Base-by-base conservation (phyloP, 371 early-diverging fungal genomes). In the Batkoa obscura region DNA sequence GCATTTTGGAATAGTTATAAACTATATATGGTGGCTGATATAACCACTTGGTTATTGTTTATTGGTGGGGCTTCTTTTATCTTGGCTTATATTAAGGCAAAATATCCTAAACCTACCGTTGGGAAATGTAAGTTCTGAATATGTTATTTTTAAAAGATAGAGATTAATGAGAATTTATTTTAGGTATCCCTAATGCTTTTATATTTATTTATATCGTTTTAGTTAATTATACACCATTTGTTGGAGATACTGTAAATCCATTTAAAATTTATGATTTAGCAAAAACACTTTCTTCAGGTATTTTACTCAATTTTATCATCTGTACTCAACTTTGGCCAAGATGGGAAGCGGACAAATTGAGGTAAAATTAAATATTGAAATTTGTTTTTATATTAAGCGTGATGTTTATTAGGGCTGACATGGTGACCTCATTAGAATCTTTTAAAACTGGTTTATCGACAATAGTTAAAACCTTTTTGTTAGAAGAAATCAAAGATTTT, bases 381-480 rank as follows among this genome's bases (percentile, higher is more conserved):
- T 12, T 49, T 9, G 3, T 38, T 37, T 57, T 10, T 17, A 15
- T 35, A 43, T 35, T 10, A 23, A 23, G 23, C 23, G 23, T 23
- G 23, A 23, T 23, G 23, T 23, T 23, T 23, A 23, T 23, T 57
- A 78, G 76, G 55, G 68, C 71, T 35, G 78, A 79, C 57, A 68
- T 82, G 31, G 75, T 66, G 1, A 64, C 66, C 1, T 73, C 80
- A 1, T 50, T 83, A n/a, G 57, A 54, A 1, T 78, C 81, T 0
- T 78, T 77, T 52, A 60, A 72, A 17, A 61, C 73, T 0, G 54
- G 79, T 2, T 60, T 81, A 38, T 75, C 76, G 41, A 55, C 77
- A 10, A 46, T 81, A 35, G 78, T 78, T 31, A 80, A 80, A 59
- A 79, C 81, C 0, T 83, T 83, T 51, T 62, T 83, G 33, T 58